A percentile compares a stretch with the other conserved stretches of the same genome.
phyloP scores from a whole-genome alignment of 495 filamentous ascomycete species.

The Alectoria sarmentosa region DNA sequence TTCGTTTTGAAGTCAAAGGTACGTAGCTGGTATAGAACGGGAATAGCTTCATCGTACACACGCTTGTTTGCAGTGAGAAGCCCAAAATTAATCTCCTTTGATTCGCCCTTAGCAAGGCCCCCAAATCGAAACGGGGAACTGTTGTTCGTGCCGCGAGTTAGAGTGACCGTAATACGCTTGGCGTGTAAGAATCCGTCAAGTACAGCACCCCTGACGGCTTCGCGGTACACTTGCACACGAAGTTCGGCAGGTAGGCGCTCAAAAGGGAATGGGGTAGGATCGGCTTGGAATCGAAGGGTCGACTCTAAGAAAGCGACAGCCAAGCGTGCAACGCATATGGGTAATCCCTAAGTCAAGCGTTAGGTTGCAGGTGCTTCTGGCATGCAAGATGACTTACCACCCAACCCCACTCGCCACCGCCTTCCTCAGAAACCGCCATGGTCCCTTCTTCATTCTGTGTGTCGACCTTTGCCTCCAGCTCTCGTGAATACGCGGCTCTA shows the following conservation, averaged over 20 bases:
- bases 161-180: not conserved
- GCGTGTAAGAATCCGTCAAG: not conserved
- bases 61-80: not conserved
- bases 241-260: not conserved
- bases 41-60: not conserved
- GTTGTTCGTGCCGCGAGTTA: not conserved
- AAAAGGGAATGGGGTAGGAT: not conserved
- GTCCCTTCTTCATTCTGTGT: not conserved
- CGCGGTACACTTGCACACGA: not conserved
- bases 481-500: not conserved
- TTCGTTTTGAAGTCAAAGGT: not conserved
- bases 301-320: not conserved
- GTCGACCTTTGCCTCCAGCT: not conserved
- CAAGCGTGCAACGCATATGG: not conserved
- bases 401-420: not conserved
- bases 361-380: not conserved
- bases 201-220: not conserved
- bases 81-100: not conserved
- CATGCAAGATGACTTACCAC: not conserved
- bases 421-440: not conserved
- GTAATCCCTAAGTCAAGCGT: not conserved
- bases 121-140: not conserved
- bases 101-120: not conserved
- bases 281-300: not conserved
- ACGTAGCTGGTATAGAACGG: not conserved